Evolutionary conservation across 805 yeast genomes (phyloP), one percentile per base, ranked within the genome.

Genomic region (Soucietia sequanensis): DNA sequence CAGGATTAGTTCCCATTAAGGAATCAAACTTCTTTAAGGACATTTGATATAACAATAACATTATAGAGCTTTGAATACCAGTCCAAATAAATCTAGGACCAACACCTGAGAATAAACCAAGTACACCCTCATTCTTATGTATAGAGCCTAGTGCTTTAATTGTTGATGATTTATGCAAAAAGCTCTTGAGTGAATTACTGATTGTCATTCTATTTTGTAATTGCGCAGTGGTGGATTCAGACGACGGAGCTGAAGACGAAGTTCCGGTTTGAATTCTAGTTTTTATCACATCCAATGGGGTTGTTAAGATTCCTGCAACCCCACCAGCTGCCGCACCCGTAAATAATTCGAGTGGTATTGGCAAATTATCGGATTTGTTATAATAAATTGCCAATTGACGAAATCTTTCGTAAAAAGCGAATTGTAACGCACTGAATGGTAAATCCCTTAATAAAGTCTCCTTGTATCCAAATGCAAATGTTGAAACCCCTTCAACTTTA

Each of bases 261-360:
- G 74, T 78, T 50, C 90, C 93, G 1, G 99, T 93, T 63, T 93
- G 99, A 31, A 89, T 78, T 51, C 98, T 72, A 1, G 97, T 90
- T 60, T 90, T 90, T 27, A 90, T 80, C 22, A 90, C 97, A 53
- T 90, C 97, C 44, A 87, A 62, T 1, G 97, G 97, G 0, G 97
- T 90, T 0, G 97, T 90, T 14, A 90, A 52, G 1, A 78, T 72
- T 1, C 97, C 97, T 0, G 96, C 95, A 18, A 89, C 62, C 0
- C 96, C 96, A 46, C 97, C 97, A 2, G 99, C 98, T 0, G 87
- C 80, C 1, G 96, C 98, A 36, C 99, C 99, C 0, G 96, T 89
- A 10, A 75, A 41, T 18, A 93, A 65, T 59, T 93, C 99, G 26
- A 74, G 58, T 4, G 68, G 35, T 6, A 83, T 59, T 1, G 83